Percentiles rank a stretch among this genome's conserved stretches.
Conservation (phyloP, 2,329 filamentous ascomycete species). For the Aschersonia sp. region DNA sequence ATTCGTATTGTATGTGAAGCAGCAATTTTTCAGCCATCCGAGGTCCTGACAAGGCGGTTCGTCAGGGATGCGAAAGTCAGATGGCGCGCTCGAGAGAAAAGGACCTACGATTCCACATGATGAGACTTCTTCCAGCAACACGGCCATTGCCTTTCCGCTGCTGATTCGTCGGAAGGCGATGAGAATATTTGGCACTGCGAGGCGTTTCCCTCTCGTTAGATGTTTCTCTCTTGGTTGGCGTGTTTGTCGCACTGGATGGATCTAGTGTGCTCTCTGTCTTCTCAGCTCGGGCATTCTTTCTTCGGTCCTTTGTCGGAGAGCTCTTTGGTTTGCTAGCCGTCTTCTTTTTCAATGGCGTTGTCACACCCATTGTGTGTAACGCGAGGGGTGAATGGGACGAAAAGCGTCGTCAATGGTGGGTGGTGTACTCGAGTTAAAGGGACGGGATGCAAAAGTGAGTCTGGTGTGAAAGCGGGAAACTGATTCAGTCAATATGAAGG, state of each 20-base stretch:
- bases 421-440: too few relatives aligned
- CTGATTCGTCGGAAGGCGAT: slow-evolving; percentile 11
- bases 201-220: slow-evolving; percentile 1
- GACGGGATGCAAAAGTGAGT: too few relatives aligned
- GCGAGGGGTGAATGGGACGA: background rate
- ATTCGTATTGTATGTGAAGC: slow-evolving; percentile 26
- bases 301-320: background rate
- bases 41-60: slow-evolving; percentile 16
- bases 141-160: slow-evolving; percentile 15
- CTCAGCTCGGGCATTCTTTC: slow-evolving; percentile 4
- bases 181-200: slow-evolving; percentile 9
- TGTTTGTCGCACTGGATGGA: slow-evolving; percentile 1
- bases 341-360: slow-evolving; percentile 1
- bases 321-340: slow-evolving; percentile 5
- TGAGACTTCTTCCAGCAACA: slow-evolving; percentile 20
- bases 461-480: too few relatives aligned
- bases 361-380: slow-evolving; percentile 2
- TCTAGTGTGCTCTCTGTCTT: slow-evolving; percentile 3
- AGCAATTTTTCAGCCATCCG: slow-evolving; percentile 31
- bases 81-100: background rate
- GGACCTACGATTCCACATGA: slow-evolving; percentile 27
- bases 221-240: slow-evolving; percentile 2
- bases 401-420: too few relatives aligned
- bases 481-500: too few relatives aligned
- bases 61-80: background rate